Conservation (phyloP, 495 filamentous ascomycete species). For the Penicillium cinerascens region DNA sequence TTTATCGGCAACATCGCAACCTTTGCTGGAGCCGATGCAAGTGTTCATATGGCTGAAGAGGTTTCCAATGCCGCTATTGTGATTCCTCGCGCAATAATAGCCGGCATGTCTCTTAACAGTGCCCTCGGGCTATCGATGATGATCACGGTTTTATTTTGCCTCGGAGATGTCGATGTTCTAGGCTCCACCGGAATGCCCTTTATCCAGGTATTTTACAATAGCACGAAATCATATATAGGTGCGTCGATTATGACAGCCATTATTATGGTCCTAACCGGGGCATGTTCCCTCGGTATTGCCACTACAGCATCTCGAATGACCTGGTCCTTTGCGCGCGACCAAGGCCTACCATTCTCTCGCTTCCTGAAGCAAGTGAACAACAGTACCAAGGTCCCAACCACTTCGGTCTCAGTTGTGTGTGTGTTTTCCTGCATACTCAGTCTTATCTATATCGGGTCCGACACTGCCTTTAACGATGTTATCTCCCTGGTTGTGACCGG, state of each 20-base stretch:
- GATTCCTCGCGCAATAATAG: slow-evolving; percentile 44
- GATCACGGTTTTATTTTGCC: slow-evolving; percentile 41
- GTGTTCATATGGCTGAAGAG: slow-evolving; percentile 45
- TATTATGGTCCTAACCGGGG: slow-evolving; percentile 34
- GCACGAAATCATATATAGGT: slow-evolving; percentile 13
- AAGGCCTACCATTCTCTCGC: slow-evolving; percentile 42
- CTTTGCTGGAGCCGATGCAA: slow-evolving; percentile 35
- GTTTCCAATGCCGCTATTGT: slow-evolving; percentile 36
- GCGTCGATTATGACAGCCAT: slow-evolving; percentile 29
- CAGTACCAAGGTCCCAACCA: slow-evolving; percentile 30
- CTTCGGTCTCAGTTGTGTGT: slow-evolving; percentile 34
- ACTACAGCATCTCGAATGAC: slow-evolving; percentile 49
- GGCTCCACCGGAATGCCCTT: slow-evolving; percentile 43
- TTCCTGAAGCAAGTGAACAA: slow-evolving; percentile 29
- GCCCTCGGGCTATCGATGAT: slow-evolving; percentile 40
- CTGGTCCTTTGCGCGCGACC: slow-evolving; percentile 53
- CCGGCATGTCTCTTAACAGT: slow-evolving; percentile 43
- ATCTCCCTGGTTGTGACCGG: slow-evolving; percentile 41
- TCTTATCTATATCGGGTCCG: slow-evolving; percentile 49
- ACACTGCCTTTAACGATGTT: slow-evolving; percentile 47
- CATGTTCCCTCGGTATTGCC: slow-evolving; percentile 32
- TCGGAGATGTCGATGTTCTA: slow-evolving; percentile 38
- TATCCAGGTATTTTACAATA: slow-evolving; percentile 42
- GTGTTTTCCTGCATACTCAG: slow-evolving; percentile 38
- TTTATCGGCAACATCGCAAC: slow-evolving; percentile 40